These are phyloP conservation scores for Stachybotrys chartarum DNA, from an alignment of 2,329 filamentous ascomycete genomes.

Conservation along the genomic window DNA sequence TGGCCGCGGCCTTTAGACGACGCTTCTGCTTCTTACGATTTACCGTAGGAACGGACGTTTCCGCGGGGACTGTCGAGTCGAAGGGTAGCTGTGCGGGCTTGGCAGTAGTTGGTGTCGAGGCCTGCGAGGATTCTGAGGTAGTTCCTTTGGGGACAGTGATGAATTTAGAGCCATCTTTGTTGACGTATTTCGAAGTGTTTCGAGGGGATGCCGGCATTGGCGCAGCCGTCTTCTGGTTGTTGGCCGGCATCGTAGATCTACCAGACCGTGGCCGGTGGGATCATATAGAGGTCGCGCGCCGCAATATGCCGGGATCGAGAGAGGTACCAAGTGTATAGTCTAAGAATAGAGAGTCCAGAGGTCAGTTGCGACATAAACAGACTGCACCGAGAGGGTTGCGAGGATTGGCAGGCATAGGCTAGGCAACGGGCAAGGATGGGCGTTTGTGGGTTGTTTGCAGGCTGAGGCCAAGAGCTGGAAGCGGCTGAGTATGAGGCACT, in stretches of 20 bases:
- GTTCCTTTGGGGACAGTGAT: constrained; percentile 56
- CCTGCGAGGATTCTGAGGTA: constrained; percentile 45
- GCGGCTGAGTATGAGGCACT: constrained; percentile 29
- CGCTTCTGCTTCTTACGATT: constrained; percentile 97
- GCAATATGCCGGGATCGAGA: not conserved
- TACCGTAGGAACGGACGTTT: constrained; percentile 42
- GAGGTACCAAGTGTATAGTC: constrained; percentile 9
- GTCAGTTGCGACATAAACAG: constrained; percentile 11
- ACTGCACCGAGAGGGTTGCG: constrained; percentile 3
- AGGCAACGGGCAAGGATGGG: not conserved
- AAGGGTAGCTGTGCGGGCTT: constrained; percentile 24
- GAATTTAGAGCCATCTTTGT: constrained; percentile 63
- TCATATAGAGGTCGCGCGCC: constrained; percentile 27
- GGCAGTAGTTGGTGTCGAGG: constrained; percentile 41
- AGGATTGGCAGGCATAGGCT: not conserved
- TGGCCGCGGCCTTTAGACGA: constrained; percentile 74
- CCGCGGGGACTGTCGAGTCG: constrained; percentile 16
- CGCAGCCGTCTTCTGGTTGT: constrained; percentile 41
- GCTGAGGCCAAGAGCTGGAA: constrained; percentile 14
- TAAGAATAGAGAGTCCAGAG: constrained; percentile 8
- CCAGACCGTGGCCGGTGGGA: constrained; percentile 23
- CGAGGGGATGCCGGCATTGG: constrained; percentile 45
- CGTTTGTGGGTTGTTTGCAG: constrained; percentile 1
- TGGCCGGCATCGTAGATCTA: constrained; percentile 42
- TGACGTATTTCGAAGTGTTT: constrained; percentile 54